Percentiles rank a stretch among this genome's conserved stretches.
phyloP scores from a whole-genome alignment of 2,329 filamentous ascomycete genomes.

The Phialocephala subalpina region DNA sequence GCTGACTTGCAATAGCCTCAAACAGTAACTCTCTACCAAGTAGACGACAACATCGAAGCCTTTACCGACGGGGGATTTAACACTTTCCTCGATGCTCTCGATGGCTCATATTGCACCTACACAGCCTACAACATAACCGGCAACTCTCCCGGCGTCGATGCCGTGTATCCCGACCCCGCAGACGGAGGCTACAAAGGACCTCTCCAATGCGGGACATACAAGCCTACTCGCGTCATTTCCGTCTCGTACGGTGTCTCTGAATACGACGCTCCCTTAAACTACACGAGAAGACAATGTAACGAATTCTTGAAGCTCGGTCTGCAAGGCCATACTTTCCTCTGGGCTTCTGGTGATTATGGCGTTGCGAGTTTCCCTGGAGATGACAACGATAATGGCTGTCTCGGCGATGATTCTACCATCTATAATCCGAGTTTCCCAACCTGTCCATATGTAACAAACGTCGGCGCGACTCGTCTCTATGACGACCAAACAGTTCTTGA shows the following conservation, averaged over 20 bases:
- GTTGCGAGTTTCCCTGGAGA: constrained; percentile 47
- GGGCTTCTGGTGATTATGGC: constrained; percentile 57
- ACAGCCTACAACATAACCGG: constrained; percentile 49
- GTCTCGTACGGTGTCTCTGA: constrained; percentile 63
- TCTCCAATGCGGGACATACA: constrained; percentile 54
- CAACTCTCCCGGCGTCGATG: constrained; percentile 43
- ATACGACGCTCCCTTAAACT: constrained; percentile 53
- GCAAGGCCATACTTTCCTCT: constrained; percentile 57
- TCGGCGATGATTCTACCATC: constrained; percentile 37
- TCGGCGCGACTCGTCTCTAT: constrained; percentile 59
- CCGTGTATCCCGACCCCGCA: constrained; percentile 43
- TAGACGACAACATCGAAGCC: constrained; percentile 43
- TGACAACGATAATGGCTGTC: constrained; percentile 36
- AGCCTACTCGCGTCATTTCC: constrained; percentile 59
- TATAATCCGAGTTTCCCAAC: constrained; percentile 56
- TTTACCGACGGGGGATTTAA: constrained; percentile 33
- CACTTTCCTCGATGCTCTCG: constrained; percentile 48
- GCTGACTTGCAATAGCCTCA: constrained; percentile 50
- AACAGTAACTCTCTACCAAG: constrained; percentile 56
- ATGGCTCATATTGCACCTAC: constrained; percentile 54
- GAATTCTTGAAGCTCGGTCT: constrained; percentile 64
- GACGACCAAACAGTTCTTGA: constrained; percentile 44
- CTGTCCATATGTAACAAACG: constrained; percentile 59
- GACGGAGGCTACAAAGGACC: constrained; percentile 48
- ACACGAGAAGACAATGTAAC: constrained; percentile 59